Evolutionary conservation across 495 filamentous ascomycete genomes (phyloP), one percentile per base, ranked within the genome.

Genomic region (Apiosordaria backusii): DNA sequence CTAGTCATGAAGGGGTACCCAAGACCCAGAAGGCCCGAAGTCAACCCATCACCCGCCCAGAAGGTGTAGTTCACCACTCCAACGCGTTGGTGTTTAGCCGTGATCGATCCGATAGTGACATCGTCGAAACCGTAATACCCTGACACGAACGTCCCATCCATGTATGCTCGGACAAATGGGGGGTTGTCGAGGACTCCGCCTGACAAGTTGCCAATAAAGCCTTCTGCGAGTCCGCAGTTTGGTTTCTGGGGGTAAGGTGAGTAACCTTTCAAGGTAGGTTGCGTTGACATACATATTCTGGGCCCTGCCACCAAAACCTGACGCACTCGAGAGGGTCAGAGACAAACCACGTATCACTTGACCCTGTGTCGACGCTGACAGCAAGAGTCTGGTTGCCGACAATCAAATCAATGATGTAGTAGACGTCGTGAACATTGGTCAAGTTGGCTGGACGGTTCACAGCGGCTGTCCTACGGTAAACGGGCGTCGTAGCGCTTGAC

Each of bases 341-440:
- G 19, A 82, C 78, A 15, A 89, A 70, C 81, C 86, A 89, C 7
- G 85, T 87, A 68, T 90, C 88, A 67, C 78, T 82, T 66, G 82
- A 86, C 4, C 88, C 87, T 18, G 86, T 89, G 70, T 89, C 88
- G 58, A 90, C 75, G 25, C 85, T 80, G 16, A 84, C 71, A 5
- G 78, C 66, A 67, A 87, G 84, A 1, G 72, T 80, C 65, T 81
- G 66, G 52, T 67, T 72, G 3, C 79, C 82, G 22, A 87, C 71
- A 1, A 63, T 45, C 18, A 83, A 69, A 19, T 77, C 76, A 54
- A 77, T 69, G 57, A 72, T 72, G 67, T 74, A 76, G 66, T 76
- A 76, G n/a, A 76, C 65, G 22, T 76, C 74, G 58, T 70, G 66
- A 15, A 76, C 66, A 50, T 76, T 76, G 57, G 58, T 63, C 27